Base-by-base conservation (phyloP, 768 basidiomycete species). In the Macrolepiota fuliginosa region DNA sequence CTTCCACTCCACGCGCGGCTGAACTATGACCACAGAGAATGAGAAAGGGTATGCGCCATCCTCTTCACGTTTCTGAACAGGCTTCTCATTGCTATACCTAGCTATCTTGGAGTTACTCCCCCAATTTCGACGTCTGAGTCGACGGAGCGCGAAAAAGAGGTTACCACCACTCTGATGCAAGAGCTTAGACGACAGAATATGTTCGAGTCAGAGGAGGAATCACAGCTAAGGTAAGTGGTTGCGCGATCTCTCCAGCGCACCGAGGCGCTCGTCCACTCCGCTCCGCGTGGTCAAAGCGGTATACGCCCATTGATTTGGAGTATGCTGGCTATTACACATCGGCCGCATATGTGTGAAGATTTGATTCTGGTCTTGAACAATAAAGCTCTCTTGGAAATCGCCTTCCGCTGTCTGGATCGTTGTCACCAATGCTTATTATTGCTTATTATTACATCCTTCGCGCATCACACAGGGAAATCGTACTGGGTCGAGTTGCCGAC, bases 191-290 rank as follows among this genome's bases (percentile, higher is more conserved):
- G 84, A 50, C 89, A 96, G 69, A 89, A 91, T 61, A 89, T 89
- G 2, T 96, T 97, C 73, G 96, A 98, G 76, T 87, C 82, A 50
- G 91, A 94, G 63, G 89, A 92, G 57, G 95, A 98, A 74, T 82
- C 92, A 27, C 84, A 90, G 74, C 89, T 85, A 64, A 88, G 96
- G 96, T 97, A 72, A 78, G 90, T 64, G 51, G 60, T 61, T 50
- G 63, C 11, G 45, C 46, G 27, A 39, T 63, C 40, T 37, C 35
- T 51, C 17, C 47, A 37, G 27, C 25, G 25, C 36, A 24, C 29
- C 29, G 12, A 24, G 24, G 45, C 53, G 46, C 36, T 6, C 47
- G 46, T 39, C 56, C 32, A 19, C 19, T 57, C 56, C 46, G 45
- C 32, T 36, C 17, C 27, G 19, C 17, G 45, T 47, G 56, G 56